These are phyloP conservation scores for Gynandropsis gynandra DNA, from an alignment of 345 rosid species.

Conservation along the genomic window DNA sequence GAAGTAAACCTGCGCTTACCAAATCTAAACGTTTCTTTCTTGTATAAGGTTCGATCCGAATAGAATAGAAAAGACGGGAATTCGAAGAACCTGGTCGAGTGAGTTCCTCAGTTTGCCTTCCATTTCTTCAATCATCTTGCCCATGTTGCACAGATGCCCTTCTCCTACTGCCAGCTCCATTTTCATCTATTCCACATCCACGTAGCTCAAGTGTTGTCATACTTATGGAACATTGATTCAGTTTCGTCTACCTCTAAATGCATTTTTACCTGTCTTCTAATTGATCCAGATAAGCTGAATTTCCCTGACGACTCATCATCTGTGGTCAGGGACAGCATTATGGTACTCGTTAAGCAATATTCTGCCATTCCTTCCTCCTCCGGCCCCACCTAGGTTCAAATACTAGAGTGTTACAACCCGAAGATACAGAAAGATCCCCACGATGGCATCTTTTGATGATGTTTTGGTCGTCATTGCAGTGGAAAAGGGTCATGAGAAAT, in stretches of 20 bases:
- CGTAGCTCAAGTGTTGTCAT: conserved; percentile 1
- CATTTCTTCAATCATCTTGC: conserved; percentile 97
- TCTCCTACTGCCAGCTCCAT: conserved; percentile 77
- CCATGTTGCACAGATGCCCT: conserved; percentile 96
- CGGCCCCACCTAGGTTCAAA: conserved; percentile 63
- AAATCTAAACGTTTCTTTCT: too few species aligned
- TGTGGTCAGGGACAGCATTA: conserved; percentile 93
- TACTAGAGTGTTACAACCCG: neutral
- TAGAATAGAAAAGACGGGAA: neutral
- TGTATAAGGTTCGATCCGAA: too few species aligned
- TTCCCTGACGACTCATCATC: conserved; percentile 66
- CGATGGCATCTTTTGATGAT: too few species aligned
- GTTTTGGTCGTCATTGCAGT: neutral
- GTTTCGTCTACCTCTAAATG: too few species aligned
- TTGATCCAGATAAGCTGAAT: conserved; percentile 87
- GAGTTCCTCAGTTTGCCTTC: conserved; percentile 93
- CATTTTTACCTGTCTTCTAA: conserved; percentile 98
- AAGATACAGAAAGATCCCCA: neutral
- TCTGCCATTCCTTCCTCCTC: conserved; percentile 73
- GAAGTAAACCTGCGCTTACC: conserved; percentile 70
- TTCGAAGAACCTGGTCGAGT: conserved; percentile 82
- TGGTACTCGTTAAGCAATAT: conserved; percentile 92
- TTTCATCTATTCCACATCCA: conserved; percentile 60
- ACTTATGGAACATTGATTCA: neutral
- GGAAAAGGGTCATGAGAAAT: neutral